phyloP scores from a whole-genome alignment of 139 green algal species.

The Marvania coccoides region DNA sequence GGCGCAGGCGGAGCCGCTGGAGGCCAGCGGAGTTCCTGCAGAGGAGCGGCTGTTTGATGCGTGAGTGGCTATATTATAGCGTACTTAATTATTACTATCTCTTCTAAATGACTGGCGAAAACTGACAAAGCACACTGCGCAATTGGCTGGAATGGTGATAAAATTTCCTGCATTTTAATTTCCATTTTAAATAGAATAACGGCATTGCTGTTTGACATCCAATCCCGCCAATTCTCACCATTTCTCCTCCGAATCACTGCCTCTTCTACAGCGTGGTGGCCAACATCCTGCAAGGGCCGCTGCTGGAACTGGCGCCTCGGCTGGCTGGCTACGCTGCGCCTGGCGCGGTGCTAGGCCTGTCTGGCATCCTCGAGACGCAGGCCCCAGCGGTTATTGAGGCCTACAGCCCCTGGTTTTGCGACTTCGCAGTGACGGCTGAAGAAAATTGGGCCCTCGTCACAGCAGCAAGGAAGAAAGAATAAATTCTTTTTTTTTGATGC shows the following conservation, averaged over 20 bases:
- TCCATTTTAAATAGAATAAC: too few species aligned
- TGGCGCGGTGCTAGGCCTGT: conserved; percentile 49
- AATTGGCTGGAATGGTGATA: too few species aligned
- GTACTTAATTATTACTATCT: too few species aligned
- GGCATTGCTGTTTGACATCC: not conserved
- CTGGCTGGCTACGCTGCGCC: conserved; percentile 32
- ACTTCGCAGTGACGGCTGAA: conserved; percentile 15
- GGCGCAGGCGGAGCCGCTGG: conserved; percentile 25
- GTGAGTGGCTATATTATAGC: too few species aligned
- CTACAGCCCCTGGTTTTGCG: conserved; percentile 16
- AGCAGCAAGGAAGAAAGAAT: not conserved
- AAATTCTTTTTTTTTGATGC: not conserved
- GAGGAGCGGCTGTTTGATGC: conserved; percentile 8
- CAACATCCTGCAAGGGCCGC: conserved; percentile 78
- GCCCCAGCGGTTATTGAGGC: conserved; percentile 7
- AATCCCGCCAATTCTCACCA: not conserved
- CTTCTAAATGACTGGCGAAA: too few species aligned
- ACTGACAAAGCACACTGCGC: not conserved
- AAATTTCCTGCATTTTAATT: too few species aligned
- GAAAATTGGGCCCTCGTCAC: not conserved
- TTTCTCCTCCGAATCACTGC: not conserved
- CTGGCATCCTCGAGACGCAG: conserved; percentile 57
- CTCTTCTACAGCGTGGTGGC: conserved; percentile 21
- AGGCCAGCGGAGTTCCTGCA: not conserved
- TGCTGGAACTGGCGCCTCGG: conserved; percentile 48